Conservation (phyloP, 2,329 filamentous ascomycete genomes). For the Decorospora gaudefroyi region DNA sequence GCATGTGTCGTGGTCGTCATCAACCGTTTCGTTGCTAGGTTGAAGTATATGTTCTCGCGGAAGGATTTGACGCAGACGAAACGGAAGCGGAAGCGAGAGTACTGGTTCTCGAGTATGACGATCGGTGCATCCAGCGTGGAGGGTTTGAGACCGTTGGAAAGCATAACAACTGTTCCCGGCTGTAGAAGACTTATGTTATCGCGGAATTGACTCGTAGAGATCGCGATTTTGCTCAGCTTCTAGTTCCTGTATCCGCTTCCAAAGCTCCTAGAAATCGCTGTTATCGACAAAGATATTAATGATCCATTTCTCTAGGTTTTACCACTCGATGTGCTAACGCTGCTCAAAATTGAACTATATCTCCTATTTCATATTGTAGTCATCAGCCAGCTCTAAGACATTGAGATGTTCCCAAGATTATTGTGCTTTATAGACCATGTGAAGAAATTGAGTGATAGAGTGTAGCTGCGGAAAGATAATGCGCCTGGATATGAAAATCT, state of each 20-base stretch:
- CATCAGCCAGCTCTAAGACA: too few relatives aligned
- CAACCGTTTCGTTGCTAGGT: neutral
- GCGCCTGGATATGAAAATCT: too few relatives aligned
- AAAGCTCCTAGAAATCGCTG: conserved; percentile 18
- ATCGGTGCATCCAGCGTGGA: conserved; percentile 24
- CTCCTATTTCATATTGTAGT: conserved; percentile 20
- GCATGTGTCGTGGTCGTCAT: conserved; percentile 1
- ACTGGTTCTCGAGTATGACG: conserved; percentile 18
- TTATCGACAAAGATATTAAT: conserved; percentile 11
- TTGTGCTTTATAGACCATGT: too few relatives aligned
- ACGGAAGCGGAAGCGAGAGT: conserved; percentile 15
- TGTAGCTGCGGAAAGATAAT: too few relatives aligned
- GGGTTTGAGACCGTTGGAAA: conserved; percentile 14
- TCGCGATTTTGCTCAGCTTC: conserved; percentile 31
- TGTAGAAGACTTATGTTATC: conserved; percentile 10
- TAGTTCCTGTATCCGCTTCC: conserved; percentile 12
- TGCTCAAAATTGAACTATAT: conserved; percentile 28
- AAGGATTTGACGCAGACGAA: conserved; percentile 23
- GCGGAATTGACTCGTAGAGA: conserved; percentile 27
- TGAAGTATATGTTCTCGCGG: conserved; percentile 16
- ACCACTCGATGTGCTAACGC: conserved; percentile 24
- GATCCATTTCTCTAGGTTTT: conserved; percentile 13
- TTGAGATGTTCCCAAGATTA: too few relatives aligned
- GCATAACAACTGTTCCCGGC: conserved; percentile 23
- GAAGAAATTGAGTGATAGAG: too few relatives aligned